Percentiles rank a stretch among this genome's conserved stretches.
Conservation (phyloP, 2,329 filamentous ascomycete genomes). For the Monosporascus cannonballus region DNA sequence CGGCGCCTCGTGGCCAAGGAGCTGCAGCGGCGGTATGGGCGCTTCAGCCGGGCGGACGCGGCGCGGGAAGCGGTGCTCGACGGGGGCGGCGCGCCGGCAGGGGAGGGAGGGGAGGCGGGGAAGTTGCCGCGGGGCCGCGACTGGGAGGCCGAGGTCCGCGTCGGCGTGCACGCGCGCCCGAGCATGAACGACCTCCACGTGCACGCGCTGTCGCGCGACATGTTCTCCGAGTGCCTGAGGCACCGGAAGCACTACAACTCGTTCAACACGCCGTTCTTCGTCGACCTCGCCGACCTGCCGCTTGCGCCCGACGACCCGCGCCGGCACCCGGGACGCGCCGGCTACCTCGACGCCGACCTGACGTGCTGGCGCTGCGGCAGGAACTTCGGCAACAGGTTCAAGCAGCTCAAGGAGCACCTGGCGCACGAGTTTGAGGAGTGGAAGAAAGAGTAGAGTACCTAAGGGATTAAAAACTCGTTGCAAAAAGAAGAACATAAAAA, state of each 20-base stretch:
- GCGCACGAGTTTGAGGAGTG: conserved; percentile 68
- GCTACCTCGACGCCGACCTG: conserved; percentile 61
- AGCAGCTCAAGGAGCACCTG: conserved; percentile 50
- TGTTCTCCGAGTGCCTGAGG: conserved; percentile 64
- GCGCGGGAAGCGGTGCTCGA: conserved; percentile 62
- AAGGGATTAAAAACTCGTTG: background rate
- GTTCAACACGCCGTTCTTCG: conserved; percentile 80
- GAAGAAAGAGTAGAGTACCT: conserved; percentile 51
- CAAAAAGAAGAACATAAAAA: background rate
- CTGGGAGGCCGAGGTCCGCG: conserved; percentile 68
- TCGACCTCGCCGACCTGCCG: conserved; percentile 74
- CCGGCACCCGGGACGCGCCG: conserved; percentile 46
- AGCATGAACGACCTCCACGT: conserved; percentile 91
- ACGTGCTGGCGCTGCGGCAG: conserved; percentile 78
- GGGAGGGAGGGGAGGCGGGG: conserved; percentile 32
- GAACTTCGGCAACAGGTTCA: conserved; percentile 70
- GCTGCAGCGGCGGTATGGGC: conserved; percentile 62
- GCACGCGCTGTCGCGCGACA: conserved; percentile 78
- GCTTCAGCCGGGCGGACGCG: conserved; percentile 55
- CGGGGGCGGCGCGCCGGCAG: conserved; percentile 21
- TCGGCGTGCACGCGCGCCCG: conserved; percentile 80
- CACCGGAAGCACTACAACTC: conserved; percentile 88
- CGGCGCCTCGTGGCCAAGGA: conserved; percentile 65
- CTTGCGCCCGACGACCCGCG: conserved; percentile 59
- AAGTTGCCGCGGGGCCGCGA: conserved; percentile 66